phyloP scores from a whole-genome alignment of 306 rosid species.

The Senna tora region DNA sequence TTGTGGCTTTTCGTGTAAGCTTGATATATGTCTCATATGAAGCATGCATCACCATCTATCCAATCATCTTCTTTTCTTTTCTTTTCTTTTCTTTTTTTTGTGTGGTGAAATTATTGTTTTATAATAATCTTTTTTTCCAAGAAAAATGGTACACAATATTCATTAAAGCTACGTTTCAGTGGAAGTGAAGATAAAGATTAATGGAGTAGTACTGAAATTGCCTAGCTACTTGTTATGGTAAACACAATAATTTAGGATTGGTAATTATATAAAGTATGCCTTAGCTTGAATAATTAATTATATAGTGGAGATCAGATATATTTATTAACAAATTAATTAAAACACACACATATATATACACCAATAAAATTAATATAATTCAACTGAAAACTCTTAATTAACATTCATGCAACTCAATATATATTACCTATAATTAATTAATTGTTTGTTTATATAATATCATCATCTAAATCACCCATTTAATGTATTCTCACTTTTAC shows the following conservation, averaged over 20 bases:
- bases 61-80: background rate
- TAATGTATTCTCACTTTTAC: background rate
- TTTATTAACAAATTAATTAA: too few species aligned
- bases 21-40: conserved; percentile 14
- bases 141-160: conserved; percentile 41
- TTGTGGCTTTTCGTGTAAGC: conserved; percentile 31
- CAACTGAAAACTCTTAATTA: too few species aligned
- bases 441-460: too few species aligned
- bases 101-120: conserved; percentile 18
- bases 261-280: too few species aligned
- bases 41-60: conserved; percentile 18
- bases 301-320: too few species aligned
- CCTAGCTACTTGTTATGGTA: background rate
- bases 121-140: conserved; percentile 42
- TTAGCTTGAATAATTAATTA: too few species aligned
- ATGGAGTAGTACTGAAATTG: background rate
- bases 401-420: too few species aligned
- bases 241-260: background rate
- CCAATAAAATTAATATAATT: too few species aligned
- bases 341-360: too few species aligned
- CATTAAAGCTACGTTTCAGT: background rate
- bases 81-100: background rate
- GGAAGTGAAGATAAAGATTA: conserved; percentile 17
- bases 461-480: too few species aligned
- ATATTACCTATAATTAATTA: too few species aligned